phyloP scores from a whole-genome alignment of 2,329 filamentous ascomycete species.

The Penicillium corylophilum region DNA sequence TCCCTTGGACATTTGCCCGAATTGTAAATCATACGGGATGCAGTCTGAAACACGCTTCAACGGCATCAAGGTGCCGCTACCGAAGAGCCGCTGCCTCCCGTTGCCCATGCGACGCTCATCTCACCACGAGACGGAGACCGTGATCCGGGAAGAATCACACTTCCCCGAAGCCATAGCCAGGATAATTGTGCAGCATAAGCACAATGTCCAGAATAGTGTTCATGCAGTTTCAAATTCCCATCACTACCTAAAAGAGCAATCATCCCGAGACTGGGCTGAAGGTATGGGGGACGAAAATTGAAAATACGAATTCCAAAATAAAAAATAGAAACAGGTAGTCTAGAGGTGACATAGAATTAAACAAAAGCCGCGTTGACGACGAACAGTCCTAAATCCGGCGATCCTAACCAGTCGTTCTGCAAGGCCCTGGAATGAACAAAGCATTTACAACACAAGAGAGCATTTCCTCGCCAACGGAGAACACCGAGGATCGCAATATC shows the following conservation, averaged over 20 bases:
- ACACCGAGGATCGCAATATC: conserved; percentile 4
- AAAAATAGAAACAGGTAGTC: neutral
- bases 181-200: neutral
- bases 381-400: neutral
- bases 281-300: neutral
- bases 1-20: conserved; percentile 13
- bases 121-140: neutral
- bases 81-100: conserved; percentile 6
- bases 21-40: conserved; percentile 1
- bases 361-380: neutral
- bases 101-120: conserved; percentile 11
- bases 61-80: neutral
- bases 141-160: neutral
- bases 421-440: conserved; percentile 1
- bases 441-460: neutral
- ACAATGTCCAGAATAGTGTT: neutral
- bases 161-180: neutral
- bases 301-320: neutral
- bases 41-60: conserved; percentile 17
- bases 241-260: conserved; percentile 1
- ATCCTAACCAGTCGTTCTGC: neutral
- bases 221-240: neutral
- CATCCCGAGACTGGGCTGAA: neutral
- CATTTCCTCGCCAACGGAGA: neutral
- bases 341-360: too few species aligned